Conservation (phyloP, 2,329 filamentous ascomycete species). For the Clonostachys sp. region DNA sequence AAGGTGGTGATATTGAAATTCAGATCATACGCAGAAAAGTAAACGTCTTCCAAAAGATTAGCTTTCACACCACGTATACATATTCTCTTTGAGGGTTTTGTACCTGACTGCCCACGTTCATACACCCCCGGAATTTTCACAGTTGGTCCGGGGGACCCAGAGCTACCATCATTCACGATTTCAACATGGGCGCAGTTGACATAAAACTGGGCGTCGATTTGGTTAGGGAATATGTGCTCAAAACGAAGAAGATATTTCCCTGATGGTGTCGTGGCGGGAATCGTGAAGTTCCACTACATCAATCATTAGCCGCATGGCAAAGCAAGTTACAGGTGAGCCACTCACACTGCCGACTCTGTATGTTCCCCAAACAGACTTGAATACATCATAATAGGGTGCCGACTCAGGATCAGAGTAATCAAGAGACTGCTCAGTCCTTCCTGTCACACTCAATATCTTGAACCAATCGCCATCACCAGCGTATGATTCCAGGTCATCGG, state of each 20-base stretch:
- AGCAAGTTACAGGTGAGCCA: background rate
- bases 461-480: constrained; percentile 6
- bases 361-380: constrained; percentile 2
- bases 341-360: background rate
- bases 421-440: constrained; percentile 2
- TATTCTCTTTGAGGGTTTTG: background rate
- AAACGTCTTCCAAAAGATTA: background rate
- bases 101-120: constrained; percentile 9
- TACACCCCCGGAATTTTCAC: constrained; percentile 19
- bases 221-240: background rate
- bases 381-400: background rate
- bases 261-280: background rate
- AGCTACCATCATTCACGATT: constrained; percentile 15
- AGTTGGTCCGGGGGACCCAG: constrained; percentile 9
- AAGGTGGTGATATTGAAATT: background rate
- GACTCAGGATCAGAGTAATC: background rate
- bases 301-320: background rate
- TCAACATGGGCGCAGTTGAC: constrained; percentile 38
- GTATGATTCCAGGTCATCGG: constrained; percentile 3
- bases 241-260: constrained; percentile 3
- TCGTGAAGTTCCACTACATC: background rate
- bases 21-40: constrained; percentile 1
- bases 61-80: background rate
- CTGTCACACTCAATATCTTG: constrained; percentile 4
- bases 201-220: constrained; percentile 23